Evolutionary conservation across 768 basidiomycete genomes (phyloP), one percentile per base, ranked within the genome.

Genomic region (Crassisporium funariophilum): DNA sequence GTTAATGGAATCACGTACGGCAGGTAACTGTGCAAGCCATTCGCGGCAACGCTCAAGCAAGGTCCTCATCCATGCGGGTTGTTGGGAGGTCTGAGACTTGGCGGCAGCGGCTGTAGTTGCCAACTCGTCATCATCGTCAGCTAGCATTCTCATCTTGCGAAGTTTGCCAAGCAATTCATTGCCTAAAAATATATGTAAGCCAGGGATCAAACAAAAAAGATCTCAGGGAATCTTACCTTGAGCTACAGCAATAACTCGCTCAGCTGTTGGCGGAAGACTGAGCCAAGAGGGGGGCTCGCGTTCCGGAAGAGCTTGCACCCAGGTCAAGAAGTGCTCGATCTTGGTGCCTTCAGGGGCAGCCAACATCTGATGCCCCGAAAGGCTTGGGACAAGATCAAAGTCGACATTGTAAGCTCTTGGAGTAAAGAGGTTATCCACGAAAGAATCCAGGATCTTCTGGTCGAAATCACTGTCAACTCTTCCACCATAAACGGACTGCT

Each of bases 401-500:
- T 94, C 91, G 37, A 92, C 84, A 50, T 98, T 95, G 67, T 95
- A 99, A 0, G 95, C 90, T 11, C 76, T 65, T 1, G 91, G 78
- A 0, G 86, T 92, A 73, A 99, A 98, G 47, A 98, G 75, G 24
- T 75, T 77, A 59, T 95, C 91, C 24, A 98, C 93, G 61, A 98
- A 98, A 12, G 92, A 83, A 62, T 98, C 91, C 37, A 99, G 77
- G 41, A 97, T 87, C 54, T 79, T 76, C 61, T 98, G 95, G 62
- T 99, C 97, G 61, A 92, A 94, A 66, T 95, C 91, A 52, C 91
- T 94, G 71, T 98, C 95, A 41, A 97, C 76, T 46, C 95, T 75
- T 11, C 95, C 94, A 49, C 94, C 92, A 57, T 99, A 99, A 16
- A 99, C 89, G 5, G 93, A 93, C 62, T 98, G 91, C 60, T 95